These are phyloP conservation scores for Talaromyces sp. DNA, from an alignment of 2,329 filamentous ascomycete genomes.

Conservation along the genomic window DNA sequence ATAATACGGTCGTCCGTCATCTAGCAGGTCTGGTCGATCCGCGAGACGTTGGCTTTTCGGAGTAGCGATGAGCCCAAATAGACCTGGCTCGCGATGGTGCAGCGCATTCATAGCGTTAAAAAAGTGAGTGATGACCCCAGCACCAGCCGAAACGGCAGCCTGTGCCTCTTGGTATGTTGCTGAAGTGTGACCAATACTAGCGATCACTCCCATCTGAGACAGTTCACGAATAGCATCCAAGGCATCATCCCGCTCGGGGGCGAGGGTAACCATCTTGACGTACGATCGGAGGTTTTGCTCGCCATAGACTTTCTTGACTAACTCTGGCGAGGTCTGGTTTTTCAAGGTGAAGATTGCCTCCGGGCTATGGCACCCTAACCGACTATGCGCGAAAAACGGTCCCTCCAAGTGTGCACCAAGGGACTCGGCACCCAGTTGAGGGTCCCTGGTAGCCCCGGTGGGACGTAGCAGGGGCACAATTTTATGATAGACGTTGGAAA, in stretches of 20 bases:
- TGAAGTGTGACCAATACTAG: constrained; percentile 15
- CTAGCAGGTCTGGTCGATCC: constrained; percentile 15
- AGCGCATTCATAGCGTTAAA: constrained; percentile 15
- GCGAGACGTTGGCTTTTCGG: not conserved
- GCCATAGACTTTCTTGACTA: constrained; percentile 3
- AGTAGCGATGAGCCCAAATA: constrained; percentile 11
- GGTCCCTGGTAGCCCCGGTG: constrained; percentile 7
- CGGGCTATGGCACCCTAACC: constrained; percentile 4
- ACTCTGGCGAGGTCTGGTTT: not conserved
- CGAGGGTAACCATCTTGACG: constrained; percentile 16
- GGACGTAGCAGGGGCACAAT: constrained; percentile 12
- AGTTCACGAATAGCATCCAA: constrained; percentile 13
- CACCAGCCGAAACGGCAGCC: constrained; percentile 9
- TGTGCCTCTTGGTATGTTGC: constrained; percentile 10
- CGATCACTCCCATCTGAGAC: constrained; percentile 8
- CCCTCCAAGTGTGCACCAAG: constrained; percentile 16
- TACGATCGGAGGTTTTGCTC: constrained; percentile 3
- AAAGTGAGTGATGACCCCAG: constrained; percentile 14
- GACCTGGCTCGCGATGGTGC: constrained; percentile 15
- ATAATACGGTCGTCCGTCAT: constrained; percentile 13
- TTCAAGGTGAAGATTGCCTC: not conserved
- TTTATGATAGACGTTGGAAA: constrained; percentile 9
- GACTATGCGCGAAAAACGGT: constrained; percentile 15
- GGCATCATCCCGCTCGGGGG: constrained; percentile 13
- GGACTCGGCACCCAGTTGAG: constrained; percentile 12